Percentiles rank a stretch among this genome's conserved stretches.
Conservation (phyloP, 2,329 filamentous ascomycete genomes). For the Nemania abortiva region DNA sequence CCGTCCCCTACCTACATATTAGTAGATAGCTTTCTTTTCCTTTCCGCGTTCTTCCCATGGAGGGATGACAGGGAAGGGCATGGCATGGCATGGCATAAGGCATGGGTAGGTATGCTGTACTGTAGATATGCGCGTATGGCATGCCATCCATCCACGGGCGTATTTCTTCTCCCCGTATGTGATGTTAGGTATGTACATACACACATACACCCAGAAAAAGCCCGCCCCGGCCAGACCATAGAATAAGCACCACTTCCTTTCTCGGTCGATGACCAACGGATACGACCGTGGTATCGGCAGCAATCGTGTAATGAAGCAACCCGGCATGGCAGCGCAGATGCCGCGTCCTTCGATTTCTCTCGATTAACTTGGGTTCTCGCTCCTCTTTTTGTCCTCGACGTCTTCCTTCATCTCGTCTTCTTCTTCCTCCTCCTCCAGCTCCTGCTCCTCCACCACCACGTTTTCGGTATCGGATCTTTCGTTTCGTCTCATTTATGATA, state of each 20-base stretch:
- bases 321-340: conserved; percentile 1
- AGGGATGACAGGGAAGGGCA: background rate
- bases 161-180: too few species aligned
- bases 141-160: background rate
- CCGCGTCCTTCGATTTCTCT: background rate
- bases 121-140: too few species aligned
- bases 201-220: background rate
- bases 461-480: background rate
- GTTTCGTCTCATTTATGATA: conserved; percentile 11
- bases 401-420: conserved; percentile 9
- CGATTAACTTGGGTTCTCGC: conserved; percentile 5
- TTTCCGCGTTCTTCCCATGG: too few species aligned
- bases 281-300: conserved; percentile 34
- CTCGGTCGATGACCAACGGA: conserved; percentile 28
- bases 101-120: background rate
- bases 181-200: too few species aligned
- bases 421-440: conserved; percentile 18
- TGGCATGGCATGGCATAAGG: background rate
- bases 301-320: conserved; percentile 23
- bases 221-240: background rate
- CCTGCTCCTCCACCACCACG: background rate
- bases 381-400: background rate
- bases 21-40: background rate
- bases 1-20: conserved; percentile 3
- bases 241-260: conserved; percentile 13